Conservation (phyloP, 2,329 filamentous ascomycete genomes). For the Pseudogymnoascus sp. region DNA sequence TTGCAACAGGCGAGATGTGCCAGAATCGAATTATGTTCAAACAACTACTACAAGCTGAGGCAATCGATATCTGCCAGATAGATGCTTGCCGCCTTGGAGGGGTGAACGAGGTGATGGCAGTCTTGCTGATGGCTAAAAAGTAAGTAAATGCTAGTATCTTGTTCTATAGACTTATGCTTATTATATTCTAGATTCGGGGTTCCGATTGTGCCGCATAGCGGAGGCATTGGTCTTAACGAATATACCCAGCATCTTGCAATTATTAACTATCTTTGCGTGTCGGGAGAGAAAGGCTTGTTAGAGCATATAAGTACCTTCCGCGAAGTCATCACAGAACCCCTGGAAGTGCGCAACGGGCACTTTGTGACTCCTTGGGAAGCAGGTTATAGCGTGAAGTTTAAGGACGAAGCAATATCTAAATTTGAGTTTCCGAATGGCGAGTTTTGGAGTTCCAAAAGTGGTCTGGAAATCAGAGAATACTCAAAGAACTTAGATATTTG, state of each 20-base stretch:
- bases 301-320: slow-evolving; percentile 87
- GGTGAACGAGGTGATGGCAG: slow-evolving; percentile 87
- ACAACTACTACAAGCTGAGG: slow-evolving; percentile 71
- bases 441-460: neutral
- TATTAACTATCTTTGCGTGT: slow-evolving; percentile 81
- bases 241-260: slow-evolving; percentile 85
- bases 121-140: slow-evolving; percentile 76
- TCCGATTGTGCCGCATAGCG: slow-evolving; percentile 77
- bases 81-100: slow-evolving; percentile 85
- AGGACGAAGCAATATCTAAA: neutral
- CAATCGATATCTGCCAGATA: slow-evolving; percentile 82
- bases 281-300: slow-evolving; percentile 66
- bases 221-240: slow-evolving; percentile 78
- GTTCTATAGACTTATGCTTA: slow-evolving; percentile 3
- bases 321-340: slow-evolving; percentile 78
- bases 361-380: slow-evolving; percentile 73
- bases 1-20: slow-evolving; percentile 91
- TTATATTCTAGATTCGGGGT: slow-evolving; percentile 36
- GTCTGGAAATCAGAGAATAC: neutral
- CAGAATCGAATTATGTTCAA: slow-evolving; percentile 94
- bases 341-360: slow-evolving; percentile 69
- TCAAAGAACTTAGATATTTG: neutral
- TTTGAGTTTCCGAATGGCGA: slow-evolving; percentile 5
- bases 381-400: slow-evolving; percentile 71
- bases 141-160: slow-evolving; percentile 23